A percentile compares a stretch with the other conserved stretches of the same genome.
phyloP scores from a whole-genome alignment of 2,329 filamentous ascomycete genomes.

The Geosmithia flava region DNA sequence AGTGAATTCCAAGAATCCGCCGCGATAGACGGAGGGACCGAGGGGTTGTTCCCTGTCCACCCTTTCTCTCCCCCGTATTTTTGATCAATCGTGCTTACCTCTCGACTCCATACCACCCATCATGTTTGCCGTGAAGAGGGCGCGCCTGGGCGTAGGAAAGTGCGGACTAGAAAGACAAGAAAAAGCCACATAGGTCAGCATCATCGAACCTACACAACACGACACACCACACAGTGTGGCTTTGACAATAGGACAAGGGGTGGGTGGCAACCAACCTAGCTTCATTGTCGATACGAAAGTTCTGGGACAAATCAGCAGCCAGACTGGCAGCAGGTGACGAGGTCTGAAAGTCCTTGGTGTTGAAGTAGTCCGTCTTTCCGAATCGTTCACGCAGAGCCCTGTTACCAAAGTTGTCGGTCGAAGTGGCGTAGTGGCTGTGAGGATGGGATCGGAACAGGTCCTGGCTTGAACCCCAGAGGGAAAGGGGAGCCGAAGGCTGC shows the following conservation, averaged over 20 bases:
- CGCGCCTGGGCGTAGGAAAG: constrained; percentile 27
- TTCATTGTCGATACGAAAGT: constrained; percentile 81
- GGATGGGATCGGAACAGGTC: constrained; percentile 41
- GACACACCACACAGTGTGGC: no score
- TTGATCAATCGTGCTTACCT: constrained; percentile 12
- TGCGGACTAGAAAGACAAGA: constrained; percentile 25
- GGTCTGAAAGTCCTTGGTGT: constrained; percentile 60
- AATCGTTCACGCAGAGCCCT: constrained; percentile 73
- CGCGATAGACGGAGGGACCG: no score
- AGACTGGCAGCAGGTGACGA: constrained; percentile 87
- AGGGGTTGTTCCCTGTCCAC: no score
- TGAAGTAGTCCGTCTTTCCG: constrained; percentile 68
- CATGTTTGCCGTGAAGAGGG: constrained; percentile 26
- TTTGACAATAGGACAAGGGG: no score
- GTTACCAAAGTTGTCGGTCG: constrained; percentile 16
- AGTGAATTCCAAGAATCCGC: not conserved
- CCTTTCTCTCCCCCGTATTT: not conserved
- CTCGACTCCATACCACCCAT: constrained; percentile 20
- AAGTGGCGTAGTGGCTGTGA: constrained; percentile 28
- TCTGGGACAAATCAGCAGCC: constrained; percentile 89
- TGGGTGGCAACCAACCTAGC: constrained; percentile 53
- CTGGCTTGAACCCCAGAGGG: constrained; percentile 39
- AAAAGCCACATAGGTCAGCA: constrained; percentile 2
- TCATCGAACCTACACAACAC: no score
- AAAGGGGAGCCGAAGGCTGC: constrained; percentile 56